phyloP scores from a whole-genome alignment of 2,329 filamentous ascomycete genomes.

The Sporothrix luriei region DNA sequence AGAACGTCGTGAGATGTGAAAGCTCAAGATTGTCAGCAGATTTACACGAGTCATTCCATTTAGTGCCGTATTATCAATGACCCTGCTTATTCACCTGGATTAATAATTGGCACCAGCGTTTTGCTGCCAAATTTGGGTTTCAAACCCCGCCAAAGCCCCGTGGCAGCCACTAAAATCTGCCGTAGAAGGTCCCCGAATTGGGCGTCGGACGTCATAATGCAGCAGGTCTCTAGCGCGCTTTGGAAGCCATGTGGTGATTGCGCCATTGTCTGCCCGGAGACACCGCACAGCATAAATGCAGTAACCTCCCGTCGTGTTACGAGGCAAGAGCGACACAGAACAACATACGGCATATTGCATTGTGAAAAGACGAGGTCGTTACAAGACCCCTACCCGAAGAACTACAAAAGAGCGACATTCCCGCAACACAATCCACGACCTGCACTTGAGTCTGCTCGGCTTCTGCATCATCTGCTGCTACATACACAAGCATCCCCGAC shows the following conservation, averaged over 20 bases:
- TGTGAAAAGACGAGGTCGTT: not conserved
- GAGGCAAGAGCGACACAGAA: not conserved
- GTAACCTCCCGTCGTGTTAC: not conserved
- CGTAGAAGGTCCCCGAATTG: not conserved
- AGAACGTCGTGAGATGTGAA: not conserved
- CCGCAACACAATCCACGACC: not conserved
- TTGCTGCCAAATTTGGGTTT: not conserved
- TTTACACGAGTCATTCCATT: not conserved
- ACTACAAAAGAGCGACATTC: not conserved
- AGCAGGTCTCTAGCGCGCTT: not conserved
- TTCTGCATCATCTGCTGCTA: too few relatives aligned
- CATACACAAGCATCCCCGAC: not conserved
- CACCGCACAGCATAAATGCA: conserved; percentile 2
- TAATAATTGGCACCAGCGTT: conserved; percentile 12
- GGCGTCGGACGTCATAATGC: conserved; percentile 10
- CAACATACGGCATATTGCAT: not conserved
- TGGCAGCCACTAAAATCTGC: not conserved
- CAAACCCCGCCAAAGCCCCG: not conserved
- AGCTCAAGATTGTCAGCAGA: not conserved
- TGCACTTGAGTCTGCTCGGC: too few relatives aligned
- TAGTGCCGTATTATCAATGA: conserved; percentile 13
- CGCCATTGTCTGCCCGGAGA: conserved; percentile 5
- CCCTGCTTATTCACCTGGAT: conserved; percentile 16
- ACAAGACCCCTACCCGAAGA: not conserved
- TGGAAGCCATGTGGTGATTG: not conserved